A percentile compares a stretch with the other conserved stretches of the same genome.
Evolutionary conservation across 176 grass and related monocot species (phyloP).

Genomic region (Luzula sylvatica): DNA sequence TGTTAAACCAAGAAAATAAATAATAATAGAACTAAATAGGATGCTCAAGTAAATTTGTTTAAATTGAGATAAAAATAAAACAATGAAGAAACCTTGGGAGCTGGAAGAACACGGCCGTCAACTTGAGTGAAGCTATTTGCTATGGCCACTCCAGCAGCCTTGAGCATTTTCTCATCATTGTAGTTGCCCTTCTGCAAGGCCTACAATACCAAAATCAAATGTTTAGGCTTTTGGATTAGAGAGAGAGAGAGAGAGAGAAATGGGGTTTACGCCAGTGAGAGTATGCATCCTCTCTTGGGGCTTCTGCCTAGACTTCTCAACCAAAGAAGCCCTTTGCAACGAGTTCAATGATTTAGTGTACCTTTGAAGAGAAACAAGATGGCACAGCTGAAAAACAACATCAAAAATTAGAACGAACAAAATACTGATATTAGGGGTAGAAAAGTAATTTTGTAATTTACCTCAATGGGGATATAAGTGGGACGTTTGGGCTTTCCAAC

Average conservation of each 20-base stretch:
- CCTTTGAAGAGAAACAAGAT: slow-evolving; percentile 45
- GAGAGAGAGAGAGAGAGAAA: not conserved
- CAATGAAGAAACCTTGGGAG: slow-evolving; percentile 38
- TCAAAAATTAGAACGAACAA: slow-evolving; percentile 7
- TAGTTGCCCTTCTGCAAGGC: slow-evolving; percentile 48
- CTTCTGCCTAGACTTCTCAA: slow-evolving; percentile 93
- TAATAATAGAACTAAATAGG: not conserved
- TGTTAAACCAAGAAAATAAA: slow-evolving; percentile 11
- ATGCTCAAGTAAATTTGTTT: not conserved
- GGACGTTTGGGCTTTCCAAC: slow-evolving; percentile 83
- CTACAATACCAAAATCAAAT: slow-evolving; percentile 17
- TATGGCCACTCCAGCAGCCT: slow-evolving; percentile 50
- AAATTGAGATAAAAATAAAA: not conserved
- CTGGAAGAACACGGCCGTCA: slow-evolving; percentile 47
- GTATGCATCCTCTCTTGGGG: slow-evolving; percentile 69
- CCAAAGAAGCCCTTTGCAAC: slow-evolving; percentile 55
- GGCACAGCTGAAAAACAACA: slow-evolving; percentile 48
- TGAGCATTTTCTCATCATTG: slow-evolving; percentile 66
- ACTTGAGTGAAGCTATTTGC: slow-evolving; percentile 51
- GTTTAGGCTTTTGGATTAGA: not conserved
- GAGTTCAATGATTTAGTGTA: slow-evolving; percentile 69
- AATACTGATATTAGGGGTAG: not conserved
- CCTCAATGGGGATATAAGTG: slow-evolving; percentile 66
- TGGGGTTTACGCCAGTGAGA: slow-evolving; percentile 39
- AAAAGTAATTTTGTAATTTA: not conserved